Evolutionary conservation across 139 green algal species (phyloP).

Genomic region (Chlorella sp.): DNA sequence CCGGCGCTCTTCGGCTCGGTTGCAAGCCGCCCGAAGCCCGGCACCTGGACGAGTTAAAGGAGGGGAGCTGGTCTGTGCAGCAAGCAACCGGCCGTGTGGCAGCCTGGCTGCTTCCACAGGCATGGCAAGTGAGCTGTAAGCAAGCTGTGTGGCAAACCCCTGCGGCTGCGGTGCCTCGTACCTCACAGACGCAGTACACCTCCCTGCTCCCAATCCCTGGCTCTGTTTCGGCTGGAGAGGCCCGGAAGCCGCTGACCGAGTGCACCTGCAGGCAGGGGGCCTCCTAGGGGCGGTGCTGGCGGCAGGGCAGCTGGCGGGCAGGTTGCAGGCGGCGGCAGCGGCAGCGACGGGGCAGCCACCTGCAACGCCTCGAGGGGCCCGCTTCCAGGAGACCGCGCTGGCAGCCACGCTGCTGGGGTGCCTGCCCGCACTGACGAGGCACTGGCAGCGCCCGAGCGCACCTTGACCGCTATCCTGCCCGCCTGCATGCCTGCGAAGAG

Average conservation of each 20-base stretch:
- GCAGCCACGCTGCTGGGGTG: no score
- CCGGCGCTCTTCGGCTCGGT: not conserved
- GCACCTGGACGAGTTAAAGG: not conserved
- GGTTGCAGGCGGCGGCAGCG: not conserved
- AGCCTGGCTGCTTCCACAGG: no score
- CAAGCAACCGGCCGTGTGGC: no score
- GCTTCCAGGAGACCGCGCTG: no score
- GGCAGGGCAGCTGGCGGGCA: not conserved
- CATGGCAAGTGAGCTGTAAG: no score
- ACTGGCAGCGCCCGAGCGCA: no score
- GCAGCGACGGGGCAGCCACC: no score
- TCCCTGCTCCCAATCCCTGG: not conserved
- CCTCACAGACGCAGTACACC: not conserved
- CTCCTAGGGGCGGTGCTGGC: not conserved
- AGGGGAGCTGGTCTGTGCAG: not conserved
- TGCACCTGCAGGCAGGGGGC: not conserved
- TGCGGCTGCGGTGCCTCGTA: not conserved
- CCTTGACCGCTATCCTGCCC: constrained; percentile 2
- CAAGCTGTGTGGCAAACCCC: no score
- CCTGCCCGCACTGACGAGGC: no score
- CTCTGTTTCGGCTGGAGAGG: not conserved
- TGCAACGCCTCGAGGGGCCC: not conserved
- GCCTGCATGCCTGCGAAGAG: constrained; percentile 20
- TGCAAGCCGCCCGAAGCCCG: constrained; percentile 4
- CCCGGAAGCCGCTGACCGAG: not conserved